Percentiles rank a stretch among this genome's conserved stretches.
These are phyloP conservation scores for Magnolia officinalis DNA, from an alignment of 164 flowering plant species.

Conservation along the genomic window DNA sequence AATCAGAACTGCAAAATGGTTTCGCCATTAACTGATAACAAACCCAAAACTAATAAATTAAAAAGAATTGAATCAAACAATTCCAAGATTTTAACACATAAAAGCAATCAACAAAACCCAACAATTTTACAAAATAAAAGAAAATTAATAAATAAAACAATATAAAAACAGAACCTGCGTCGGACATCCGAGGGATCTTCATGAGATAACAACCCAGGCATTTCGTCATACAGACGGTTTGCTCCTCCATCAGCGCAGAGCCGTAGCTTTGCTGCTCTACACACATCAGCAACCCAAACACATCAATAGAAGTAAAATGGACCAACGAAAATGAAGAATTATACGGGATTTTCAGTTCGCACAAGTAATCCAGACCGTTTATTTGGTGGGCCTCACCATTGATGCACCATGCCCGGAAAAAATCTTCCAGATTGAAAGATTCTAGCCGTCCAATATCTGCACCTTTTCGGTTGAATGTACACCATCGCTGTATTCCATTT, in stretches of 20 bases:
- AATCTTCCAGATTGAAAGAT: too few species aligned
- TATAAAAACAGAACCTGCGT: slow-evolving; percentile 32
- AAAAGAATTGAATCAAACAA: background rate
- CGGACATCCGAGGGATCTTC: slow-evolving; percentile 59
- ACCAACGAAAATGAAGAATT: background rate
- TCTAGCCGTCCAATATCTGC: too few species aligned
- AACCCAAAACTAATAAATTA: too few species aligned
- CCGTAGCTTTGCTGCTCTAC: slow-evolving; percentile 76
- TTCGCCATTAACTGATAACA: too few species aligned
- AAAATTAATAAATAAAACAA: background rate
- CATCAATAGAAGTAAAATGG: slow-evolving; percentile 1
- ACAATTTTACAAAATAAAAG: background rate
- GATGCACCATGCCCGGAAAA: background rate
- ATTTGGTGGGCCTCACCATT: background rate
- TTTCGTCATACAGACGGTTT: slow-evolving; percentile 74
- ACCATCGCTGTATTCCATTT: too few species aligned
- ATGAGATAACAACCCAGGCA: slow-evolving; percentile 62
- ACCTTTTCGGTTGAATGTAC: too few species aligned
- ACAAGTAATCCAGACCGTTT: background rate
- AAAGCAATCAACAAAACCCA: background rate
- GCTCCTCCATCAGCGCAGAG: slow-evolving; percentile 98
- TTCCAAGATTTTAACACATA: background rate
- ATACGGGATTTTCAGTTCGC: background rate
- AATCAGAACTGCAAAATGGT: too few species aligned
- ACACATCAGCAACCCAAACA: slow-evolving; percentile 20